Conservation (phyloP, 108 stramenopile genomes). For the Fragilaria crotonensis region DNA sequence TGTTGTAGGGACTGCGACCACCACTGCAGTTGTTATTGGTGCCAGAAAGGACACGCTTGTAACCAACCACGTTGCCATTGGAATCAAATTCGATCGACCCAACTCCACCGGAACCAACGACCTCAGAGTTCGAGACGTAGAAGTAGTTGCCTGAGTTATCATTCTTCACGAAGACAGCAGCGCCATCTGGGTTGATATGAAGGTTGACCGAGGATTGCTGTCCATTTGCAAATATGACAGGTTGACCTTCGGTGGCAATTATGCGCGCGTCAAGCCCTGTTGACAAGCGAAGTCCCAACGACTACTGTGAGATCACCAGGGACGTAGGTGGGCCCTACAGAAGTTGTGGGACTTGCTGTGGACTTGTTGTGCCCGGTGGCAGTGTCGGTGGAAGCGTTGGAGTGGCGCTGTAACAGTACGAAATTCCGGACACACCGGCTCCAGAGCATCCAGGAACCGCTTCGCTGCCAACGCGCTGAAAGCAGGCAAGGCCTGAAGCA, state of each 20-base stretch:
- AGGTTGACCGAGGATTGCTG: conserved; percentile 3
- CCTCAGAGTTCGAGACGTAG: conserved; percentile 17
- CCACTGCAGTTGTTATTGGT: conserved; percentile 46
- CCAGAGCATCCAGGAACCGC: conserved; percentile 57
- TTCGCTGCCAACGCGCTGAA: conserved; percentile 24
- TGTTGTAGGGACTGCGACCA: conserved; percentile 26
- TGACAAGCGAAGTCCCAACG: conserved; percentile 2
- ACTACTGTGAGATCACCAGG: conserved; percentile 10
- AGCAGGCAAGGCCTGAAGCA: conserved; percentile 36
- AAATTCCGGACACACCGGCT: conserved; percentile 15
- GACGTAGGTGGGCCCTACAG: conserved; percentile 5
- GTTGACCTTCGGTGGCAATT: conserved; percentile 8
- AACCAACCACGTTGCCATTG: conserved; percentile 24
- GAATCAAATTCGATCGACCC: conserved; percentile 40
- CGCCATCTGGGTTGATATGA: conserved; percentile 16
- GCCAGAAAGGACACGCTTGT: conserved; percentile 24
- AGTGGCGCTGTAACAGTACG: conserved; percentile 29
- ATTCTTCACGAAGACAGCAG: conserved; percentile 4
- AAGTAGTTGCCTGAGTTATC: conserved; percentile 12
- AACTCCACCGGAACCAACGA: conserved; percentile 23
- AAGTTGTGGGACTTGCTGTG: neutral
- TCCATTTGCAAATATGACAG: neutral
- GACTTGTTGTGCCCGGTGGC: neutral
- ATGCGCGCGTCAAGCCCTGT: conserved; percentile 1
- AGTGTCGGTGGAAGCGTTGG: conserved; percentile 8